Evolutionary conservation across 768 basidiomycete species (phyloP).

Genomic region (Suillus fuscotomentosus): DNA sequence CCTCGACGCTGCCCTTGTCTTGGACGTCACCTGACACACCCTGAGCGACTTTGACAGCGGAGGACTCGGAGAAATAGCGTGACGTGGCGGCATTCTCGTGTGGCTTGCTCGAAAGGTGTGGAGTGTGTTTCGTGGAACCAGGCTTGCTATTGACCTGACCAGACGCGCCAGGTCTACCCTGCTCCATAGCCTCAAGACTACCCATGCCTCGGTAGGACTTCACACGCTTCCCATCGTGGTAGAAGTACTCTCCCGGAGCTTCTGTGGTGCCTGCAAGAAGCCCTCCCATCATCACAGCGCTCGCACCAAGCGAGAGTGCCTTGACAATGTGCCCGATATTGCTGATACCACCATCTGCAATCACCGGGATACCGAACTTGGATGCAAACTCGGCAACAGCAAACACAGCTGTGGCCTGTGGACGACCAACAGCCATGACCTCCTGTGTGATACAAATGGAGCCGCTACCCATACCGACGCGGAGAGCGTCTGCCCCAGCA

Average conservation of each 20-base stretch:
- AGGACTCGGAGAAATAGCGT: constrained; percentile 56
- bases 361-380: constrained; percentile 93
- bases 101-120: constrained; percentile 44
- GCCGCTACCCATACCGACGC: constrained; percentile 97
- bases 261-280: constrained; percentile 94
- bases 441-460: constrained; percentile 99
- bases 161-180: constrained; percentile 48
- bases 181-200: constrained; percentile 90
- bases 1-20: constrained; percentile 93
- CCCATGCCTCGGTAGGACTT: constrained; percentile 99
- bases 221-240: constrained; percentile 97
- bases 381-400: constrained; percentile 91
- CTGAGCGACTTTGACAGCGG: constrained; percentile 93
- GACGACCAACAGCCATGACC: constrained; percentile 98
- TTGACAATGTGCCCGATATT: constrained; percentile 99
- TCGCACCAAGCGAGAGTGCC: constrained; percentile 89
- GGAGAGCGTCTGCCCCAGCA: constrained; percentile 93
- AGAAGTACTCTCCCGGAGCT: constrained; percentile 98
- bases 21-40: constrained; percentile 96
- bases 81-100: constrained; percentile 94
- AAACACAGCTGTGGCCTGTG: constrained; percentile 98
- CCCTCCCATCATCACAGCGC: constrained; percentile 99
- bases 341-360: constrained; percentile 93
- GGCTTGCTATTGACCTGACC: constrained; percentile 22
- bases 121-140: constrained; percentile 44